Conservation (phyloP, 257 asterid genomes). For the Jasminum sambac region DNA sequence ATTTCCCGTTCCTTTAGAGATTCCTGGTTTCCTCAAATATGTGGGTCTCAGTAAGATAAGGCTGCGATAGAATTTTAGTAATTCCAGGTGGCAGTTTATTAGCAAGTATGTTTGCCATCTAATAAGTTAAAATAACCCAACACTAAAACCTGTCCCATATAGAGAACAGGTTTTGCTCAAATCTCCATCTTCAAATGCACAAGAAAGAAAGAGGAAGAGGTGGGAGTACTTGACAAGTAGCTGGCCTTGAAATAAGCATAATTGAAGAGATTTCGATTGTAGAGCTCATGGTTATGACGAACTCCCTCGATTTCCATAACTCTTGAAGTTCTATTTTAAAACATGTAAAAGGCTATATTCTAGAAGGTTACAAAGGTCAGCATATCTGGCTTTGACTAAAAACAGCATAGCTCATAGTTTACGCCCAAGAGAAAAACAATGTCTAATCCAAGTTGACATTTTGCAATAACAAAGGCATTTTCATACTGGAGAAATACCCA, state of each 20-base stretch:
- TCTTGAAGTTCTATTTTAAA: no score
- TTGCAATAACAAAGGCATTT: neutral
- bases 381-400: neutral
- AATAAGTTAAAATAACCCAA: neutral
- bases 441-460: conserved; percentile 4
- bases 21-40: neutral
- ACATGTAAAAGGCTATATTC: no score
- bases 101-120: neutral
- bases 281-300: no score
- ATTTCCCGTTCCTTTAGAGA: neutral
- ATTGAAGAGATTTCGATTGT: no score
- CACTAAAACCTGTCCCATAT: neutral
- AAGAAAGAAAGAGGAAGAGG: neutral
- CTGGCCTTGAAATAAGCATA: neutral
- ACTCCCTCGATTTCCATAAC: no score
- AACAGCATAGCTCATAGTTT: conserved; percentile 11
- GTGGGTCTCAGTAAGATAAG: neutral
- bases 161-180: neutral
- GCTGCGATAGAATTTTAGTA: neutral
- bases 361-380: no score
- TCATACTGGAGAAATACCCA: neutral
- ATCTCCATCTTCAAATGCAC: neutral
- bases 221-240: neutral
- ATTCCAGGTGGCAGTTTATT: neutral
- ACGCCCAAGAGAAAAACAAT: neutral